These are phyloP conservation scores for Avena sativa DNA, from an alignment of 176 grass and related monocot species.

Conservation along the genomic window DNA sequence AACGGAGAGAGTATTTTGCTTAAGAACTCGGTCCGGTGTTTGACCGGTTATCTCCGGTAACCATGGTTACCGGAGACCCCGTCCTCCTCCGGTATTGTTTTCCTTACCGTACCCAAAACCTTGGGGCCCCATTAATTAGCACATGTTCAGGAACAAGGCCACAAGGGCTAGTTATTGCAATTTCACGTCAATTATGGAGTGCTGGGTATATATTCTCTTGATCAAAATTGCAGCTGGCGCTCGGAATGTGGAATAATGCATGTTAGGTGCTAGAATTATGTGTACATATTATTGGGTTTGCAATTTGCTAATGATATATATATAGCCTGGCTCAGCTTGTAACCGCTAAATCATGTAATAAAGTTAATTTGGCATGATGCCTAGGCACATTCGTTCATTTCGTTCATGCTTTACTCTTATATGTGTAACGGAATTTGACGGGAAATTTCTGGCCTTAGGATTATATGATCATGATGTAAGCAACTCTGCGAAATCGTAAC, in stretches of 20 bases:
- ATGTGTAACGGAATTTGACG: background rate
- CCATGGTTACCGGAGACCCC: too few species aligned
- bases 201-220: background rate
- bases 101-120: too few species aligned
- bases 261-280: conserved; percentile 48
- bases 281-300: conserved; percentile 18
- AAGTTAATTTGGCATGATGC: background rate
- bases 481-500: background rate
- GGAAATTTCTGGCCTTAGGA: background rate
- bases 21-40: too few species aligned
- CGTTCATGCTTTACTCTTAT: background rate
- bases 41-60: too few species aligned
- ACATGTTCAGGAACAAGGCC: background rate
- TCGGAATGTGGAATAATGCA: conserved; percentile 9
- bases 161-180: background rate
- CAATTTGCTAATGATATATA: background rate
- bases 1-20: too few species aligned
- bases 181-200: background rate
- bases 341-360: background rate
- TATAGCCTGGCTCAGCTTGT: background rate
- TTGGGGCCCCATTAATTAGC: background rate
- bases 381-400: background rate
- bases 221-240: conserved; percentile 29
- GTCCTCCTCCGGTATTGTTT: too few species aligned
- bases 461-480: background rate